Conservation (phyloP, 192 early-diverging fungal genomes). For the Mortierella claussenii region DNA sequence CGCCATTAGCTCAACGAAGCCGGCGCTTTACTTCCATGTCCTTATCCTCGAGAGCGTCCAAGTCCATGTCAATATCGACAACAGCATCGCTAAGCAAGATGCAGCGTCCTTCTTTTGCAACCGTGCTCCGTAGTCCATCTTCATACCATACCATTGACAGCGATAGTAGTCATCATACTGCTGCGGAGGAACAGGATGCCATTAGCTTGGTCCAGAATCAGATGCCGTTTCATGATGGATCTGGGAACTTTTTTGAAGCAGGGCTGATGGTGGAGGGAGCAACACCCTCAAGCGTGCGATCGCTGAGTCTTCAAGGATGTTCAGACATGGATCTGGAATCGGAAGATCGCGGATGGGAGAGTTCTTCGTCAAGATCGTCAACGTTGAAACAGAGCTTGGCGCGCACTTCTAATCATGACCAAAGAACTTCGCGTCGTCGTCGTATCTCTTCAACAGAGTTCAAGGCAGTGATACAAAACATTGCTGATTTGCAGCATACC, state of each 20-base stretch:
- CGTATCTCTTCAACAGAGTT: slow-evolving; percentile 37
- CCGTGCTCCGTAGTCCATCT: too few relatives aligned
- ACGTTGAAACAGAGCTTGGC: slow-evolving; percentile 7
- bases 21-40: neutral
- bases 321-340: slow-evolving; percentile 20
- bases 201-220: slow-evolving; percentile 45
- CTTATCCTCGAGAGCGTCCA: slow-evolving; percentile 1
- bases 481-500: slow-evolving; percentile 33
- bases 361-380: slow-evolving; percentile 22
- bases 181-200: too few relatives aligned
- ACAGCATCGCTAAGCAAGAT: slow-evolving; percentile 25
- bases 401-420: too few relatives aligned
- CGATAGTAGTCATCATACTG: too few relatives aligned
- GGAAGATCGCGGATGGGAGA: slow-evolving; percentile 33
- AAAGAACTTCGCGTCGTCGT: neutral
- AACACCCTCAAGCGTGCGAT: neutral
- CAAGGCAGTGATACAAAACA: slow-evolving; percentile 36
- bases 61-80: too few relatives aligned
- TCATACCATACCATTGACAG: neutral
- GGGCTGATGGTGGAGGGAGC: too few relatives aligned
- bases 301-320: slow-evolving; percentile 1
- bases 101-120: slow-evolving; percentile 38
- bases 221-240: slow-evolving; percentile 50
- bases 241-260: slow-evolving; percentile 43
- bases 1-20: neutral